Percentiles rank a stretch among this genome's conserved stretches.
Conservation (phyloP, 2,329 filamentous ascomycete genomes). For the Sporothrix globosa region DNA sequence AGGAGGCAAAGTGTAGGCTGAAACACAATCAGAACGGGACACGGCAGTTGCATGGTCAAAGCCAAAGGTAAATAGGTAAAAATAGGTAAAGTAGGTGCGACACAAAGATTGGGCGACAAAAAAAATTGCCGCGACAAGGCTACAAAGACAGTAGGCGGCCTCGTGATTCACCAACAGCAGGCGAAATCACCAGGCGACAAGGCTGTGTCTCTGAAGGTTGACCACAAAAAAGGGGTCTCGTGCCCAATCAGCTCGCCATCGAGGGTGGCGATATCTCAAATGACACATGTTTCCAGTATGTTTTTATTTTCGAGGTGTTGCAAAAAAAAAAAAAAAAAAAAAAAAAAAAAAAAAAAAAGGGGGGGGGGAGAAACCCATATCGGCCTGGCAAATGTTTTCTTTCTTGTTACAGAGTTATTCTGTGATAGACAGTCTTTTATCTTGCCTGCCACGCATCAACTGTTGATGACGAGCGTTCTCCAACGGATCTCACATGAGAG, state of each 20-base stretch:
- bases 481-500: slow-evolving; percentile 16
- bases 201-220: neutral
- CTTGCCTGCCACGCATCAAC: no score
- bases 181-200: slow-evolving; percentile 20
- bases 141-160: neutral
- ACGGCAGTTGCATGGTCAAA: no score
- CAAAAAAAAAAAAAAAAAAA: no score
- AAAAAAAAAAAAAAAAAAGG: no score
- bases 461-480: neutral
- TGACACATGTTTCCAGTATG: no score
- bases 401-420: no score
- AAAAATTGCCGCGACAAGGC: neutral
- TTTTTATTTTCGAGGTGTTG: no score
- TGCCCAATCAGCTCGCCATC: neutral
- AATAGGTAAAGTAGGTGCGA: neutral
- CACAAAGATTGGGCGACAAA: neutral
- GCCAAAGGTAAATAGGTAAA: neutral
- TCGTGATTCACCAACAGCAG: slow-evolving; percentile 10
- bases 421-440: no score
- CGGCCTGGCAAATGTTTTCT: no score
- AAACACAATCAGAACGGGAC: neutral
- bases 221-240: neutral
- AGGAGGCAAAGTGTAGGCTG: neutral
- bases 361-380: no score
- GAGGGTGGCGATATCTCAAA: neutral